These are phyloP conservation scores for Fusarium algeriense DNA, from an alignment of 2,329 filamentous ascomycete species.

Conservation along the genomic window DNA sequence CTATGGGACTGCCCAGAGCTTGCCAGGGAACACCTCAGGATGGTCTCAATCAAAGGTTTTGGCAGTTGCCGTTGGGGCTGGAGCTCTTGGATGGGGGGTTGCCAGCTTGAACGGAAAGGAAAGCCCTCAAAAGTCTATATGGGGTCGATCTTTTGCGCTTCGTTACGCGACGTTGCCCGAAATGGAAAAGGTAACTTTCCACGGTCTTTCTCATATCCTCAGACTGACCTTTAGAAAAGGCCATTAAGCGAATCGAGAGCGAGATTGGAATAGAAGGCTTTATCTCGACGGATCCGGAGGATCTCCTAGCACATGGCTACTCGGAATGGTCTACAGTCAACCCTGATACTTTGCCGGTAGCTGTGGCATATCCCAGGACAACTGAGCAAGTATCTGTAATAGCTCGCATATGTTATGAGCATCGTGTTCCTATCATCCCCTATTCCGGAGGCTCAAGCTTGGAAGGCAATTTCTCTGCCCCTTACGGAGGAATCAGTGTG, in stretches of 20 bases:
- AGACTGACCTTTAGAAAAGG: constrained; percentile 54
- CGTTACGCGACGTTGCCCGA: constrained; percentile 58
- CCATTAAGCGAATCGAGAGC: constrained; percentile 66
- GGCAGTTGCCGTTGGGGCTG: constrained; percentile 55
- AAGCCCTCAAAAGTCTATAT: constrained; percentile 24
- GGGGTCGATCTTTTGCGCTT: constrained; percentile 38
- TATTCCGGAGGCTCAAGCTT: constrained; percentile 89
- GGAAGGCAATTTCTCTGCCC: constrained; percentile 91
- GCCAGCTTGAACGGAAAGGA: constrained; percentile 47
- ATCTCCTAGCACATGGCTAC: constrained; percentile 72
- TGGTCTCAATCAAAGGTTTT: constrained; percentile 53
- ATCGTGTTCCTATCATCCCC: constrained; percentile 85
- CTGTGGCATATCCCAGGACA: constrained; percentile 72
- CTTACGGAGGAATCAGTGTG: constrained; percentile 87
- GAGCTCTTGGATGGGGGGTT: constrained; percentile 57
- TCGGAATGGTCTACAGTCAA: constrained; percentile 76
- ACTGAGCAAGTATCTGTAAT: constrained; percentile 72
- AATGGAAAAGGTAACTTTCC: constrained; percentile 56
- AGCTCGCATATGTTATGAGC: constrained; percentile 78
- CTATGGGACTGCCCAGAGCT: constrained; percentile 10
- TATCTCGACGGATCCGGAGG: constrained; percentile 72
- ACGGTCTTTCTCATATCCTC: neutral
- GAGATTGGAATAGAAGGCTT: constrained; percentile 64
- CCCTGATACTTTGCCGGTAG: constrained; percentile 70
- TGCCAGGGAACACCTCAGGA: constrained; percentile 19